Evolutionary conservation across 176 grass and related monocot genomes (phyloP), one percentile per base, ranked within the genome.

Genomic region (Carex pumila): DNA sequence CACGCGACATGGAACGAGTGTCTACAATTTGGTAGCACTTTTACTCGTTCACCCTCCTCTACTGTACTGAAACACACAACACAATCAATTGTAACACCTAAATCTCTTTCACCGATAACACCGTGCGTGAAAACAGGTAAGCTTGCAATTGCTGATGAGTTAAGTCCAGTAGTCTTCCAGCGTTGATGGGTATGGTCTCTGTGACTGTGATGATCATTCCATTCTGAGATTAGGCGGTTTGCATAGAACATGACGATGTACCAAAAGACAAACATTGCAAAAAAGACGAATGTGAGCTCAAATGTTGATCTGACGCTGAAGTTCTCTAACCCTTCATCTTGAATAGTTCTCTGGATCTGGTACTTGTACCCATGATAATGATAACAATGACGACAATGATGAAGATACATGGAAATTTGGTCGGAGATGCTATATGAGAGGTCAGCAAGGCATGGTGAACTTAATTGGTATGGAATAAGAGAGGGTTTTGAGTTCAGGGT

Each of bases 1-100:
- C 93, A 95, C 12, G 64, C 55, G 3, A 73, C 79, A 87, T 95
- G 93, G 83, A 92, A 95, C 9, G 73, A 66, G 65, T 95, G 93
- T 22, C 17, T 78, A 89, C 93, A 95, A 61, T 81, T 71, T 6
- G 93, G 86, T 79, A 92, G 76, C 87, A 79, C 53, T 52, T 87
- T 83, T 18, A 86, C 70, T 18, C 66, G 77, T 32, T 95, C 87
- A 3, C 90, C 88, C 2, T 91, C 83, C 29, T 73, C 47, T 80
- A 92, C 61, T 12, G 6, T 76, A 4, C 29, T 76, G 1, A 95
- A 87, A 86, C 90, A 95, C 34, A 92, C 84, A 0, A 81, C 18
- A 59, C 93, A 95, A 66, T 90, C 90, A n/a, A 81, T 56, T 29
- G 31, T 14, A 55, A 30, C 49, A 22, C 29, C 47, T 29, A 6